phyloP scores from a whole-genome alignment of 1,139 yeast species.

The Ogataea hybrid region DNA sequence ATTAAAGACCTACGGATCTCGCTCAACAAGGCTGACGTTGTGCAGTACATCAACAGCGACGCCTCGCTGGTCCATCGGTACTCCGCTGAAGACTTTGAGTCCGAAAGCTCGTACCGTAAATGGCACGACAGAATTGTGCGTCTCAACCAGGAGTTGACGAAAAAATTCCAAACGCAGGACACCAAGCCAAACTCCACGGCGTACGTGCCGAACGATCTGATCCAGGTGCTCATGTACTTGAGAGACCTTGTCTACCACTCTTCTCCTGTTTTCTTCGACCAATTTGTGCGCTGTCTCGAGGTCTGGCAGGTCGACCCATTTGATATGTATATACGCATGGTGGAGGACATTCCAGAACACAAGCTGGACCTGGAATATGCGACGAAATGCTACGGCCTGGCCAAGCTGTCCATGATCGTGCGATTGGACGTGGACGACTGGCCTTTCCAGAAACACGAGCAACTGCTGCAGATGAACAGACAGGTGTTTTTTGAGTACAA shows the following conservation, averaged over 20 bases:
- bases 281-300: conserved; percentile 26
- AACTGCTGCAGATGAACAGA: conserved; percentile 9
- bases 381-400: conserved; percentile 23
- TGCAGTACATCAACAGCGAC: conserved; percentile 11
- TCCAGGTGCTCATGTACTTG: conserved; percentile 12
- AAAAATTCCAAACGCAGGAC: conserved; percentile 1
- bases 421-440: conserved; percentile 24
- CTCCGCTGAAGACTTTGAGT: conserved; percentile 21
- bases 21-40: conserved; percentile 21
- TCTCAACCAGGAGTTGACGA: conserved; percentile 14
- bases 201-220: conserved; percentile 17
- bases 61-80: conserved; percentile 17
- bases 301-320: conserved; percentile 32
- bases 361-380: conserved; percentile 22
- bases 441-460: conserved; percentile 20
- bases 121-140: conserved; percentile 22
- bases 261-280: conserved; percentile 23
- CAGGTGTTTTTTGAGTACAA: conserved; percentile 18
- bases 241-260: conserved; percentile 19
- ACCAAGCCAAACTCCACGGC: conserved; percentile 2
- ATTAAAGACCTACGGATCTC: conserved; percentile 9
- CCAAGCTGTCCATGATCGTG: conserved; percentile 25
- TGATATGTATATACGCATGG: conserved; percentile 16
- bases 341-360: conserved; percentile 11
- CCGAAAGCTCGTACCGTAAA: conserved; percentile 16